Percentiles rank a stretch among this genome's conserved stretches.
Evolutionary conservation across 208 protist species (phyloP).

Genomic region (Crithidia brevicula): DNA sequence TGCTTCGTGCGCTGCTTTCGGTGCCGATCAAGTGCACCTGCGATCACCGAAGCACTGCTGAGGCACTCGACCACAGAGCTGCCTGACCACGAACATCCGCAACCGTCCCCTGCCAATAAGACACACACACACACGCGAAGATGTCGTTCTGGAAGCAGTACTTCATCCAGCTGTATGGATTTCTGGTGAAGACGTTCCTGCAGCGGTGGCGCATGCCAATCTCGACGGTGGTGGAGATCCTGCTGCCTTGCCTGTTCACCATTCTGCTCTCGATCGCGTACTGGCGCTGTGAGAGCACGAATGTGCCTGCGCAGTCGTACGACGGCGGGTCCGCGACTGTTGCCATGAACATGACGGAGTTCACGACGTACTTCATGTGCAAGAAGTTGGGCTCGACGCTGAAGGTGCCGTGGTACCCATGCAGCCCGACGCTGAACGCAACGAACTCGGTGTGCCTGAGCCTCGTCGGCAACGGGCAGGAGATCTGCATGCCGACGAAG

Average conservation of each 20-base stretch:
- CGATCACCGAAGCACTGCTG: too few species aligned
- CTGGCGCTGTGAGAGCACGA: constrained; percentile 42
- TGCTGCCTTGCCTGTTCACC: constrained; percentile 72
- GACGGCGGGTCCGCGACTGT: constrained; percentile 7
- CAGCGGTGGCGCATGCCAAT: constrained; percentile 58
- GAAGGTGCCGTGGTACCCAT: constrained; percentile 28
- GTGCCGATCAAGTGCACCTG: too few species aligned
- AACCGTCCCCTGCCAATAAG: too few species aligned
- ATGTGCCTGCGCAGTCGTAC: constrained; percentile 36
- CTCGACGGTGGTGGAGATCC: constrained; percentile 58
- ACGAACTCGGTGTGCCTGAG: constrained; percentile 27
- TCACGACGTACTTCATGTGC: constrained; percentile 31
- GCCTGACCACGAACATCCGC: too few species aligned
- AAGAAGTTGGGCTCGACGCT: constrained; percentile 16
- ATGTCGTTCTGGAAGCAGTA: constrained; percentile 35
- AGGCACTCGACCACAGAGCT: too few species aligned
- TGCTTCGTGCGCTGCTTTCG: constrained; percentile 32
- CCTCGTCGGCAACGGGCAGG: constrained; percentile 39
- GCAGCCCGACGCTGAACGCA: constrained; percentile 4
- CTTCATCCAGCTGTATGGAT: constrained; percentile 65
- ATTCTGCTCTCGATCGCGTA: constrained; percentile 61
- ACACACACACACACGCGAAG: constrained; percentile 2
- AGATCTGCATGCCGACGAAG: constrained; percentile 28
- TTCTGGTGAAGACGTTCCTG: constrained; percentile 71
- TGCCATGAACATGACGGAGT: constrained; percentile 29